Conservation (phyloP, 2,329 filamentous ascomycete genomes). For the Elsinoe arachidis region DNA sequence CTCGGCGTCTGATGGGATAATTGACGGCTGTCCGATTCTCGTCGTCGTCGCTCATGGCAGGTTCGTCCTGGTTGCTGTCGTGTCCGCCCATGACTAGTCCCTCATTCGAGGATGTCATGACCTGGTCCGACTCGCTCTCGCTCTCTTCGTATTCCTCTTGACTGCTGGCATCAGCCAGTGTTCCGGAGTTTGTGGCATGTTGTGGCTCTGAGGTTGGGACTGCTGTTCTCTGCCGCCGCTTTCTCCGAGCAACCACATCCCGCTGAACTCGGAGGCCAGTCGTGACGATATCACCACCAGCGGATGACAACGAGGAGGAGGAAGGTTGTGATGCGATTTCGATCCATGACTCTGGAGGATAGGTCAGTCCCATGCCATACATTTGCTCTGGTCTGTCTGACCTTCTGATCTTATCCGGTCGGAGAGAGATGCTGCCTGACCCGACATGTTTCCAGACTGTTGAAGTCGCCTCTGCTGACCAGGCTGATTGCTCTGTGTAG, state of each 20-base stretch:
- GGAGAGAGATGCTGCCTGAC: neutral
- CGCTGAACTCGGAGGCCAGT: conserved; percentile 72
- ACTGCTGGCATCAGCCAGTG: conserved; percentile 53
- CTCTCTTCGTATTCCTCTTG: conserved; percentile 94
- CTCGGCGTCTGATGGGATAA: conserved; percentile 39
- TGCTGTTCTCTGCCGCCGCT: conserved; percentile 36
- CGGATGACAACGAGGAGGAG: conserved; percentile 79
- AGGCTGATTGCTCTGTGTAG: conserved; percentile 4
- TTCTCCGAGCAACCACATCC: conserved; percentile 53
- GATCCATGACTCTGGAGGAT: conserved; percentile 79
- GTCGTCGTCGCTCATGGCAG: conserved; percentile 48
- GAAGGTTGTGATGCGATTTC: conserved; percentile 89
- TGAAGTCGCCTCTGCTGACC: neutral
- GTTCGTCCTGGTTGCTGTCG: neutral
- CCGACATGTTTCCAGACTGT: neutral
- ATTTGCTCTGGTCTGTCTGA: neutral
- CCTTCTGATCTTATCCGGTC: conserved; percentile 16
- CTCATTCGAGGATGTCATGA: conserved; percentile 57
- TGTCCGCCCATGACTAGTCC: conserved; percentile 26
- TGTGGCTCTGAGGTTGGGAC: conserved; percentile 31
- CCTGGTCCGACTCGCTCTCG: conserved; percentile 75
- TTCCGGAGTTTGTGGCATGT: conserved; percentile 37
- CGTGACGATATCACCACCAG: conserved; percentile 82
- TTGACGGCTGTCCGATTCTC: conserved; percentile 80
- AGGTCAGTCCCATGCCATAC: neutral